phyloP scores from a whole-genome alignment of 2,329 filamentous ascomycete species.

The Colletotrichum tanaceti region DNA sequence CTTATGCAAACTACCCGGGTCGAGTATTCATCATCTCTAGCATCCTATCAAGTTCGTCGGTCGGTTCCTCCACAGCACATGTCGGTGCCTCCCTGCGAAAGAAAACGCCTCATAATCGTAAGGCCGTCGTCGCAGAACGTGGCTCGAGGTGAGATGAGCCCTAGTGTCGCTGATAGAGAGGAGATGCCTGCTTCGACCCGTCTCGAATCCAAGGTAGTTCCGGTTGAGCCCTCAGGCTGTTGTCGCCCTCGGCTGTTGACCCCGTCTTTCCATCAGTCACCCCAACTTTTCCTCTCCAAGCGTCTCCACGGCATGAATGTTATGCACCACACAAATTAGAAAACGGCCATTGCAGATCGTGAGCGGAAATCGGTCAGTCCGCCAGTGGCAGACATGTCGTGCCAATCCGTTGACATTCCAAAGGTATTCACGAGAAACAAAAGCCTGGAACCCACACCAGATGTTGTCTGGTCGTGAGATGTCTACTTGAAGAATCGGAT shows the following conservation, averaged over 20 bases:
- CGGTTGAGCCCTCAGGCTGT: conserved; percentile 27
- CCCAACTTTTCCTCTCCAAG: conserved; percentile 41
- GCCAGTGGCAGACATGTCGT: conserved; percentile 28
- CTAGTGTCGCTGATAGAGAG: conserved; percentile 19
- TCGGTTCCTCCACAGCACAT: conserved; percentile 1
- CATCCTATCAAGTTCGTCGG: conserved; percentile 5
- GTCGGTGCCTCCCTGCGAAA: conserved; percentile 23
- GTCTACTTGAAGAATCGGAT: conserved; percentile 57
- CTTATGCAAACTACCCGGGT: conserved; percentile 39
- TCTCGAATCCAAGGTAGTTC: conserved; percentile 24
- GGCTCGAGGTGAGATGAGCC: conserved; percentile 18
- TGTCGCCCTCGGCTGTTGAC: conserved; percentile 26
- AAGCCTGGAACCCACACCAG: conserved; percentile 40
- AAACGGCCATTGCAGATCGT: conserved; percentile 40
- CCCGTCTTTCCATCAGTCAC: conserved; percentile 14
- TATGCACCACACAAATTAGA: conserved; percentile 40
- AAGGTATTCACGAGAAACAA: conserved; percentile 43
- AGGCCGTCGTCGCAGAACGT: conserved; percentile 36
- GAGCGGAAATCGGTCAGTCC: conserved; percentile 34
- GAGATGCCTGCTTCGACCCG: conserved; percentile 33
- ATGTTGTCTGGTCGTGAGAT: conserved; percentile 40
- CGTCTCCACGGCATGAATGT: conserved; percentile 32
- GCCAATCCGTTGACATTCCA: conserved; percentile 36
- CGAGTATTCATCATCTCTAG: conserved; percentile 37
- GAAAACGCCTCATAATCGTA: conserved; percentile 28